These are phyloP conservation scores for Rutstroemia sp. DNA, from an alignment of 2,329 filamentous ascomycete species.

Conservation along the genomic window DNA sequence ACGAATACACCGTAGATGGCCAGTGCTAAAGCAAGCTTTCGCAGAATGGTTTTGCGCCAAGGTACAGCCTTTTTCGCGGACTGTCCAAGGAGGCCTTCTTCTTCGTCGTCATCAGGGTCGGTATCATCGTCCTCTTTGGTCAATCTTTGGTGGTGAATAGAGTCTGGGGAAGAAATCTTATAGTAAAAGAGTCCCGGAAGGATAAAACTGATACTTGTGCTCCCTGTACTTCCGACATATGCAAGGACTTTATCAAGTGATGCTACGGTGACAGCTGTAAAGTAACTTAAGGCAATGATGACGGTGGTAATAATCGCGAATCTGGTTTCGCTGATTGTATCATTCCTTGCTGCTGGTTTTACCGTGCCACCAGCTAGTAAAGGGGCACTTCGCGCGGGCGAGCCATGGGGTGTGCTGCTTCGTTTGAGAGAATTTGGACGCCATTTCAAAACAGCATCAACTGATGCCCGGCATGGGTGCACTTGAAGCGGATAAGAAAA, in stretches of 20 bases:
- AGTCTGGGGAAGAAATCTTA: slow-evolving; percentile 90
- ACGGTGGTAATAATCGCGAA: slow-evolving; percentile 85
- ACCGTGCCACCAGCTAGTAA: slow-evolving; percentile 39
- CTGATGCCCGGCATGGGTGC: slow-evolving; percentile 89
- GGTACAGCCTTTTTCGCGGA: background rate
- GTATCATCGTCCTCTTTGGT: slow-evolving; percentile 86
- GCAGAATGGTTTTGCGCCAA: slow-evolving; percentile 51
- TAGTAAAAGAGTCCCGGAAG: slow-evolving; percentile 96
- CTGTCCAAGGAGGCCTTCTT: slow-evolving; percentile 21
- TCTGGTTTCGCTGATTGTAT: slow-evolving; percentile 73
- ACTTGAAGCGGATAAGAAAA: slow-evolving; percentile 95
- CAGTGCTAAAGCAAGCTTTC: slow-evolving; percentile 67
- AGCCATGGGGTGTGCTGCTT: slow-evolving; percentile 29
- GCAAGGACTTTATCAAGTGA: slow-evolving; percentile 87
- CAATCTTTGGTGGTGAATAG: slow-evolving; percentile 75
- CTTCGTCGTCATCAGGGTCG: slow-evolving; percentile 49
- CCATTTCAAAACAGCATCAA: slow-evolving; percentile 94
- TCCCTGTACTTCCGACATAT: slow-evolving; percentile 91
- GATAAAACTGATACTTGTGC: slow-evolving; percentile 94
- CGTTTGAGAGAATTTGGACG: slow-evolving; percentile 47
- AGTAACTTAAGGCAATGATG: slow-evolving; percentile 78
- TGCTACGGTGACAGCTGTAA: slow-evolving; percentile 83
- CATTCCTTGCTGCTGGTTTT: slow-evolving; percentile 39
- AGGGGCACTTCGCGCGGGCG: slow-evolving; percentile 31
- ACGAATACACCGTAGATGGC: slow-evolving; percentile 79